Base-by-base conservation (phyloP, 1,284 basidiomycete genomes). In the Trichosporon ovoides region DNA sequence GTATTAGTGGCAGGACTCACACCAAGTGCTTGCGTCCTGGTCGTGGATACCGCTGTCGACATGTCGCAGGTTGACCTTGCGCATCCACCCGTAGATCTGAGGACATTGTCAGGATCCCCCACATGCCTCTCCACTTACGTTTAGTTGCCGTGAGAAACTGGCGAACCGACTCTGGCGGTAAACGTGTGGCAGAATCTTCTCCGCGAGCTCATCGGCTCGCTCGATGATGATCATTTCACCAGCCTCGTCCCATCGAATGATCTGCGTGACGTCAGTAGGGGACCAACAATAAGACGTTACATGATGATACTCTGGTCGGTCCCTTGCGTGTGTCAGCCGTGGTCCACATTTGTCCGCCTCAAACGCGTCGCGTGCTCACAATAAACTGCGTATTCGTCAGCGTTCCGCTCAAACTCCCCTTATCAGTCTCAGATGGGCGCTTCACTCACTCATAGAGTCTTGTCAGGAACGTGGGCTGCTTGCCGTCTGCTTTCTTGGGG, bases 1-100 rank as follows among this genome's bases (percentile, higher is more conserved):
- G n/a, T n/a, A n/a, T n/a, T n/a, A 48, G 22, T 38, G 36, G 31
- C 49, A 35, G 31, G 3, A 84, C 89, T 75, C 80, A 91, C 89
- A 91, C 90, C 90, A 93, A 62, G 89, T 91, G 77, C 88, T 91
- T 9, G 90, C 89, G 78, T 93, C 90, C 59, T 90, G 90, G 80
- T 92, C 89, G 78, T 89, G 87, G 64, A 92, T 91, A 63, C 88
- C 88, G 62, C 87, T 88, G 80, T 93, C 90, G 71, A 91, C 87
- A 77, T 91, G 91, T 70, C 89, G 86, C 65, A 92, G 82, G 57
- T 67, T 70, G 34, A 92, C 87, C 77, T 92, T 92, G 77, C 90
- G 88, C 88, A 92, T 92, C 81, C 91, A 93, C 65, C 90, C 91
- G 80, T 93, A 93, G 77, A 93, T 93, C 90, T 92, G 72, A 22